These are phyloP conservation scores for Cicer pinnatifidum DNA, from an alignment of 306 rosid species.

Conservation along the genomic window DNA sequence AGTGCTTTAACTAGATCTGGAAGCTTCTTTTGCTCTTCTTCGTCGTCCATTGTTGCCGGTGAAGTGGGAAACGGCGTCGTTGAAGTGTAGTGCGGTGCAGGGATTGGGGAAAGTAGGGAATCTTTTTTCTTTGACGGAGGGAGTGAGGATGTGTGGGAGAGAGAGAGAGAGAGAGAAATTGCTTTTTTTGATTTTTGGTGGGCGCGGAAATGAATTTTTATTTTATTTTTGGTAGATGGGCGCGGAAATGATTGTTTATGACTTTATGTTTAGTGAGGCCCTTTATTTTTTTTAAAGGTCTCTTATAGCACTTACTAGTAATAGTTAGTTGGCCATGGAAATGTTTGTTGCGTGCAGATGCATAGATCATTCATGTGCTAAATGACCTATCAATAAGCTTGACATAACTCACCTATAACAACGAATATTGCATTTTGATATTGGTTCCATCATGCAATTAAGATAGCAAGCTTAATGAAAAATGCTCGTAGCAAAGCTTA, in stretches of 20 bases:
- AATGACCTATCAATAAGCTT: too few species aligned
- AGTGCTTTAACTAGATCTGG: slow-evolving; percentile 86
- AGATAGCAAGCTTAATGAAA: too few species aligned
- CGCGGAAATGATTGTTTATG: not conserved
- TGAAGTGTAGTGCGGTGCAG: not conserved
- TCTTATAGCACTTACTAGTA: too few species aligned
- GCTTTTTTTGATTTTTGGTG: slow-evolving; percentile 26
- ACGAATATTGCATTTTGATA: too few species aligned
- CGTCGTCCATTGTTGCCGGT: slow-evolving; percentile 70
- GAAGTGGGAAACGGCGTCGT: slow-evolving; percentile 3
- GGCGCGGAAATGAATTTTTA: slow-evolving; percentile 41
- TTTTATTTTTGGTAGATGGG: not conserved
- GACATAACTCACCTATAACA: too few species aligned
- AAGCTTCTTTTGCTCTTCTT: slow-evolving; percentile 79
- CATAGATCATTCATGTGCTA: too few species aligned
- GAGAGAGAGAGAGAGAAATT: not conserved
- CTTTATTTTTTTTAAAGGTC: too few species aligned
- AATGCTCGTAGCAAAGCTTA: too few species aligned
- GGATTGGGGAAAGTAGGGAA: too few species aligned
- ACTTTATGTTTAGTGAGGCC: too few species aligned
- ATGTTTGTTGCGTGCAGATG: not conserved
- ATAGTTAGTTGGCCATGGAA: not conserved
- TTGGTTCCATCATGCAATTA: too few species aligned
- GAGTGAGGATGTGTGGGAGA: not conserved
- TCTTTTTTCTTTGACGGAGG: not conserved